Evolutionary conservation across 352 stramenopile genomes (phyloP).

Genomic region (Globisporangium canariense): DNA sequence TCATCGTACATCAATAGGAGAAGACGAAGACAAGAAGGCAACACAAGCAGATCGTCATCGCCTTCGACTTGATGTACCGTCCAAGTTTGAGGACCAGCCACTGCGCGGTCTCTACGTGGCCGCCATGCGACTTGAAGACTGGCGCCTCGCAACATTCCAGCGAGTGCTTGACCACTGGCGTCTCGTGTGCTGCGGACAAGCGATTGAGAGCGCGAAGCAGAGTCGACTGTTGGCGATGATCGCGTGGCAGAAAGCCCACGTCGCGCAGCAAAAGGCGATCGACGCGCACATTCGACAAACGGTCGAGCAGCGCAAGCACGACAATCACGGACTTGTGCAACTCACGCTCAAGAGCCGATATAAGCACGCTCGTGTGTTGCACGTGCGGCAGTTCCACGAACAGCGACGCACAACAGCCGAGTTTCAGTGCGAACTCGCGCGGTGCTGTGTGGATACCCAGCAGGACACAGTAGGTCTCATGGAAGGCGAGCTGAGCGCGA

Average conservation of each 20-base stretch:
- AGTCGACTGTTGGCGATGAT: constrained; percentile 14
- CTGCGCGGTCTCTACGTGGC: constrained; percentile 27
- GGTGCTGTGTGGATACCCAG: constrained; percentile 35
- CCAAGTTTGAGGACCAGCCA: constrained; percentile 24
- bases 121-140: constrained; percentile 22
- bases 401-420: constrained; percentile 20
- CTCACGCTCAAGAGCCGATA: constrained; percentile 20
- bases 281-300: constrained; percentile 20
- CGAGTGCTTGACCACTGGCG: constrained; percentile 26
- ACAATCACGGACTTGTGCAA: constrained; percentile 19
- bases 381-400: constrained; percentile 23
- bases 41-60: constrained; percentile 13
- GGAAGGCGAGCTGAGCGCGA: constrained; percentile 34
- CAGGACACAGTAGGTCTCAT: constrained; percentile 33
- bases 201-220: constrained; percentile 7
- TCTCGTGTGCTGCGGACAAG: constrained; percentile 20
- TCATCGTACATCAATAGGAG: constrained; percentile 15
- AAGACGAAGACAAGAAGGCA: constrained; percentile 3
- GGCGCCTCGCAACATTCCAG: constrained; percentile 17
- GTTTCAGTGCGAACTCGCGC: constrained; percentile 30
- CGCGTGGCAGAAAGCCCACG: constrained; percentile 19
- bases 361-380: constrained; percentile 18
- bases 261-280: constrained; percentile 31
- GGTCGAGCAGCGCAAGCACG: constrained; percentile 14
- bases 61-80: not conserved